phyloP scores from a whole-genome alignment of 768 basidiomycete species.

The Tricholoma hemisulphureum region DNA sequence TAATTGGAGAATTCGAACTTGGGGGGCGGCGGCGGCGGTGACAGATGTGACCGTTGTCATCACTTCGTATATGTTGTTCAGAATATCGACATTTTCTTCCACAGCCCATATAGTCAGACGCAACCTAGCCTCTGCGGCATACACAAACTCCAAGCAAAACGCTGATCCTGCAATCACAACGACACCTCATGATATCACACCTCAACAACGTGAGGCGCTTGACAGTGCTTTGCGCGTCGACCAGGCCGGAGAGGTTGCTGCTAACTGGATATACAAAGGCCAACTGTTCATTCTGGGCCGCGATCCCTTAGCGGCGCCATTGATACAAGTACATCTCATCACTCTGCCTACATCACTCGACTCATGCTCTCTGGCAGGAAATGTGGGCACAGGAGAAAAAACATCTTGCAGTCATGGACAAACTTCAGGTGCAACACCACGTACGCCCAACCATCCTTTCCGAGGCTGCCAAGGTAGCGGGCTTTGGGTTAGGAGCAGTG shows the following conservation, averaged over 20 bases:
- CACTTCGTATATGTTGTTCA: not conserved
- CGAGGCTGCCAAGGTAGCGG: constrained; percentile 82
- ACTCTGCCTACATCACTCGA: not conserved
- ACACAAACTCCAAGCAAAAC: constrained; percentile 38
- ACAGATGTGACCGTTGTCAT: too few relatives aligned
- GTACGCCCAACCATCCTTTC: constrained; percentile 82
- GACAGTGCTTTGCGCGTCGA: constrained; percentile 83
- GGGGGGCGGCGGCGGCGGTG: too few relatives aligned
- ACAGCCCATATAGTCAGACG: not conserved
- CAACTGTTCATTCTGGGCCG: constrained; percentile 73
- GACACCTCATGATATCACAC: constrained; percentile 56
- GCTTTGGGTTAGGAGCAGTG: constrained; percentile 80
- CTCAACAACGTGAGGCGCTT: constrained; percentile 47
- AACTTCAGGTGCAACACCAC: constrained; percentile 77
- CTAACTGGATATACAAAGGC: constrained; percentile 93
- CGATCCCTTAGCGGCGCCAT: constrained; percentile 51
- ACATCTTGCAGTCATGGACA: constrained; percentile 84
- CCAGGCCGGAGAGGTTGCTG: constrained; percentile 93
- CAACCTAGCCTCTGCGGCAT: constrained; percentile 44
- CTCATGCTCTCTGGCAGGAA: constrained; percentile 48
- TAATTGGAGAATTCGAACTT: not conserved
- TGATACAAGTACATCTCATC: constrained; percentile 66
- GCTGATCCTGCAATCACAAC: constrained; percentile 43
- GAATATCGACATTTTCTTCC: not conserved
- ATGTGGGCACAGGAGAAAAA: constrained; percentile 99